These are phyloP conservation scores for Parmelia sp. DNA, from an alignment of 495 filamentous ascomycete genomes.

Conservation along the genomic window DNA sequence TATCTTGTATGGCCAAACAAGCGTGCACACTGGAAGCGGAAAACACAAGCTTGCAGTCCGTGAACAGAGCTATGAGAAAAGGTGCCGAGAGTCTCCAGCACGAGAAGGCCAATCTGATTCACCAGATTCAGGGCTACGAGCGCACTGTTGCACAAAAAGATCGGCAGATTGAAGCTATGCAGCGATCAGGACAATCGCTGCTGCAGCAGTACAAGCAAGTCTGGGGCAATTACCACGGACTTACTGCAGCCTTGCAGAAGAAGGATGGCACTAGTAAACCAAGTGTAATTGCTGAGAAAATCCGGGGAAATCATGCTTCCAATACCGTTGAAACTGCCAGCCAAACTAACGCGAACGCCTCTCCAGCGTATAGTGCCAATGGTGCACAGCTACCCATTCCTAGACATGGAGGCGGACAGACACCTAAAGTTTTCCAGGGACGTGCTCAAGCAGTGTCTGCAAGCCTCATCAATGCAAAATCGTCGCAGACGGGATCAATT, in stretches of 20 bases:
- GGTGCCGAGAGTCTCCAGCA: neutral
- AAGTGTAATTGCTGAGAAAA: neutral
- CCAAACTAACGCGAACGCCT: neutral
- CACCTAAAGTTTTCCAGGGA: neutral
- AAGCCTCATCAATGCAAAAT: neutral
- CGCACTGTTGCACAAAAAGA: neutral
- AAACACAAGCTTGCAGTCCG: neutral
- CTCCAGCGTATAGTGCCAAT: neutral
- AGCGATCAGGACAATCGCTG: neutral
- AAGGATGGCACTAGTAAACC: neutral
- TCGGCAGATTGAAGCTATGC: neutral
- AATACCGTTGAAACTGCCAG: neutral
- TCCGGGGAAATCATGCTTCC: neutral
- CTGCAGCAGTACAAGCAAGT: neutral
- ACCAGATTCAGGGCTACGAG: neutral
- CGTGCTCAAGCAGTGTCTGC: neutral
- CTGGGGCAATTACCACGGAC: neutral
- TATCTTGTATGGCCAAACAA: neutral
- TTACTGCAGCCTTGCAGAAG: neutral
- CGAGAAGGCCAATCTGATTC: neutral
- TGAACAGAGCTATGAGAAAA: neutral
- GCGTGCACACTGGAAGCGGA: neutral
- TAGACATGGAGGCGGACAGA: neutral
- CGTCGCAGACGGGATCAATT: neutral
- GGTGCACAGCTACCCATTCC: neutral